Base-by-base conservation (phyloP, 163 green algal species). In the Scenedesmus sp. region DNA sequence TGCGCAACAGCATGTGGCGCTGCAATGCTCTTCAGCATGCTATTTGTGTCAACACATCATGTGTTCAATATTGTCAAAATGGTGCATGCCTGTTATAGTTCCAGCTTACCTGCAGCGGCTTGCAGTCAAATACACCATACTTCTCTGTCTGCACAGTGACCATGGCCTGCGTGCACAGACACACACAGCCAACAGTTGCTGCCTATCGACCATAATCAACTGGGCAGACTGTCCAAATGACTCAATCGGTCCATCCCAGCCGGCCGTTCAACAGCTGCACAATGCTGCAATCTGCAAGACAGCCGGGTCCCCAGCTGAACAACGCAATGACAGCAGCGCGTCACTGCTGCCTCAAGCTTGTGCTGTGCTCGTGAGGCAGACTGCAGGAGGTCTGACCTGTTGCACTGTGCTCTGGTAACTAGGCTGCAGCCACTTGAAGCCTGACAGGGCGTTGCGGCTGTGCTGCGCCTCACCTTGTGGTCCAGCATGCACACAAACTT, bases 51-150 rank as follows among this genome's bases (percentile, higher is more conserved):
- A n/a, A n/a, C n/a, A n/a, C n/a, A n/a, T n/a, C n/a, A n/a, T n/a
- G n/a, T n/a, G n/a, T n/a, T n/a, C n/a, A n/a, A n/a, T n/a, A n/a
- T n/a, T n/a, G n/a, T n/a, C n/a, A n/a, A n/a, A n/a, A n/a, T n/a
- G n/a, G n/a, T n/a, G n/a, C n/a, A n/a, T n/a, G n/a, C n/a, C n/a
- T n/a, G n/a, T n/a, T n/a, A n/a, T n/a, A n/a, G n/a, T n/a, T 90
- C 97, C 97, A 99, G 18, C 98, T 90, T 22, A 97, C 94, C 18
- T 91, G 91, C 51, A 99, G 94, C 1, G 98, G 98, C 93, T 99
- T 99, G 97, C 98, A 99, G 93, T 99, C 96, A 95, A 99, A 99
- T 46, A 99, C 91, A 1, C 95, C 95, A 40, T 94, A 93, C 42
- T 96, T 94, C 80, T 90, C 56, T 82, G 49, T 86, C 76, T 59